Percentiles rank a stretch among this genome's conserved stretches.
These are phyloP conservation scores for Daldinia caldariorum DNA, from an alignment of 495 filamentous ascomycete species.

Conservation along the genomic window DNA sequence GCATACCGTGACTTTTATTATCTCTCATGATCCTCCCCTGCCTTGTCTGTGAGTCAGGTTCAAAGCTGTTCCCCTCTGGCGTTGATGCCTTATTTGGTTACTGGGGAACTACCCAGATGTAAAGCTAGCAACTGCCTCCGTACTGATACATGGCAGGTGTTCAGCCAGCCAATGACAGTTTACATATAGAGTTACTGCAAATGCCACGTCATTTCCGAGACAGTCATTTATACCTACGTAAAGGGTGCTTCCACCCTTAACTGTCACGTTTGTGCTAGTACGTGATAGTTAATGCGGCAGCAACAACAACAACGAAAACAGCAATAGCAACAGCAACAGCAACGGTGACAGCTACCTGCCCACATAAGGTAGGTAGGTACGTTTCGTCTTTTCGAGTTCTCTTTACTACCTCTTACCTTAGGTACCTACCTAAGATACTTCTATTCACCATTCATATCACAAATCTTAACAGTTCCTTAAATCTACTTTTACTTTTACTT, in stretches of 20 bases:
- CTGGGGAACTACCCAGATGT: not conserved
- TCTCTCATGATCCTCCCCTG: not conserved
- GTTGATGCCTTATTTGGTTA: not conserved
- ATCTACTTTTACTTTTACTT: too few species aligned
- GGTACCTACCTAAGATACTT: too few species aligned
- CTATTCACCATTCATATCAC: too few species aligned
- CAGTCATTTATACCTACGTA: not conserved
- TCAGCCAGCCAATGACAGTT: not conserved
- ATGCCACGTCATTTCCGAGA: conserved; percentile 5
- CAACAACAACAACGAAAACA: too few species aligned
- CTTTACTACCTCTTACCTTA: too few species aligned
- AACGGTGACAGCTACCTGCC: too few species aligned
- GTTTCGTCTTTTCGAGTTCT: too few species aligned
- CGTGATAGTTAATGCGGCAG: too few species aligned
- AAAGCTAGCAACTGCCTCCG: not conserved
- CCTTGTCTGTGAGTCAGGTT: not conserved
- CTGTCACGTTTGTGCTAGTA: too few species aligned
- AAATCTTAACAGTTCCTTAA: too few species aligned
- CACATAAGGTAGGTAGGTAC: too few species aligned
- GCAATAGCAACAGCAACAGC: too few species aligned
- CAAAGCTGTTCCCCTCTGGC: not conserved
- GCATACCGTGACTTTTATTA: not conserved
- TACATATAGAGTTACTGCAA: not conserved
- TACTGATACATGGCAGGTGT: not conserved
- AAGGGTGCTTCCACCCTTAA: not conserved